Conservation (phyloP, 441 rosid species). For the Populus tomentosa region DNA sequence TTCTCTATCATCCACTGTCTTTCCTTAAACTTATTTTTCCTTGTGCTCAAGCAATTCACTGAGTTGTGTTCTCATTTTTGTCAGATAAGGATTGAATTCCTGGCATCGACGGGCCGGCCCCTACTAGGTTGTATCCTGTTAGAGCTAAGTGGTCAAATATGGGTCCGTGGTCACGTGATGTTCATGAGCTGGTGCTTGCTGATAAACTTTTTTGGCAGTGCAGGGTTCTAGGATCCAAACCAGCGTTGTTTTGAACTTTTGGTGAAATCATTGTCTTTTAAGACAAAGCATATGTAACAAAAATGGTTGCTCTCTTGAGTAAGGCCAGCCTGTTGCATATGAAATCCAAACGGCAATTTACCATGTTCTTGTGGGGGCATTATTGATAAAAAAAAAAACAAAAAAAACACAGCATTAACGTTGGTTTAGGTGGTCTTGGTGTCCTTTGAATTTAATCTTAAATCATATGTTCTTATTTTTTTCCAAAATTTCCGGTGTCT, state of each 20-base stretch:
- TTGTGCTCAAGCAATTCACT: not conserved
- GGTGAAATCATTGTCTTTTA: not conserved
- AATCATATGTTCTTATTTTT: not conserved
- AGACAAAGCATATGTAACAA: not conserved
- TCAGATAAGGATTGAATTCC: constrained; percentile 24
- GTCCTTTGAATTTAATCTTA: too few species aligned
- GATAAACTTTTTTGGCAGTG: constrained; percentile 19
- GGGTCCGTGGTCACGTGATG: constrained; percentile 45
- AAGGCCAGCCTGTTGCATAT: not conserved
- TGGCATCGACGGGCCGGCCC: constrained; percentile 44
- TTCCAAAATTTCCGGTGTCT: not conserved
- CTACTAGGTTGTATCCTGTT: constrained; percentile 38
- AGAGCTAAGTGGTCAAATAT: constrained; percentile 28
- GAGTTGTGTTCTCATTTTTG: constrained; percentile 7
- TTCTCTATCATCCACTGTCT: not conserved
- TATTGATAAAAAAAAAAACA: too few species aligned
- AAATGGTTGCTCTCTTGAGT: not conserved
- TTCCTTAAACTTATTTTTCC: not conserved
- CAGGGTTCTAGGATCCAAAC: not conserved
- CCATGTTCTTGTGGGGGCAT: not conserved
- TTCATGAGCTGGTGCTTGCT: constrained; percentile 40
- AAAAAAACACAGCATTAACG: not conserved
- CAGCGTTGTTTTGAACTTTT: not conserved
- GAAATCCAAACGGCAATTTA: not conserved
- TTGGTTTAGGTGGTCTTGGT: too few species aligned